Evolutionary conservation across 306 rosid species (phyloP).

Genomic region (Trifolium pratense): DNA sequence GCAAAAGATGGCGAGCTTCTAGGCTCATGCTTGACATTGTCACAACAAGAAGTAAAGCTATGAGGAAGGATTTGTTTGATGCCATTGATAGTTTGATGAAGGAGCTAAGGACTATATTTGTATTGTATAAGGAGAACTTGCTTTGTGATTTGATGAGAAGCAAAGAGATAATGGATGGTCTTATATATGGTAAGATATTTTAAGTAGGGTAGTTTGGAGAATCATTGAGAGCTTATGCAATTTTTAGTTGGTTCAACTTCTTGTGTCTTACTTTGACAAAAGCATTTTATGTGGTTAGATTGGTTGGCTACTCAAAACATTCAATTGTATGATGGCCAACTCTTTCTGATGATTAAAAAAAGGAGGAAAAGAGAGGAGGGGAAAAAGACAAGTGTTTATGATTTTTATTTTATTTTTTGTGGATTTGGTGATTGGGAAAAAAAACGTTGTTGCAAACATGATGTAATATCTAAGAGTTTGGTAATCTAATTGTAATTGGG

Average conservation of each 20-base stretch:
- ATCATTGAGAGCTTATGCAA: not conserved
- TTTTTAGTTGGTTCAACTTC: slow-evolving; percentile 26
- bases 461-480: not conserved
- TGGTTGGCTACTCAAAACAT: not conserved
- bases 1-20: slow-evolving; percentile 43
- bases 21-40: slow-evolving; percentile 38
- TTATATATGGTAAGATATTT: slow-evolving; percentile 23
- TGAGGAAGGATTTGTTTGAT: slow-evolving; percentile 11
- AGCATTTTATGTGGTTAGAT: not conserved
- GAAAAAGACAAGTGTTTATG: not conserved
- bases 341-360: not conserved
- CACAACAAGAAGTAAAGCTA: slow-evolving; percentile 30
- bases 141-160: not conserved
- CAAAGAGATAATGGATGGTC: not conserved
- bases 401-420: not conserved
- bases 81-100: slow-evolving; percentile 38
- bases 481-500: not conserved
- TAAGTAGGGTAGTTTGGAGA: slow-evolving; percentile 3
- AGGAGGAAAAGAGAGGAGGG: no score
- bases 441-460: not conserved
- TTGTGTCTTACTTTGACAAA: slow-evolving; percentile 6
- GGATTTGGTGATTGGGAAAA: not conserved
- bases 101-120: not conserved
- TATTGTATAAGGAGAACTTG: not conserved
- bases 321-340: slow-evolving; percentile 32